phyloP scores from a whole-genome alignment of 2,329 filamentous ascomycete species.

The Fusarium algeriense region DNA sequence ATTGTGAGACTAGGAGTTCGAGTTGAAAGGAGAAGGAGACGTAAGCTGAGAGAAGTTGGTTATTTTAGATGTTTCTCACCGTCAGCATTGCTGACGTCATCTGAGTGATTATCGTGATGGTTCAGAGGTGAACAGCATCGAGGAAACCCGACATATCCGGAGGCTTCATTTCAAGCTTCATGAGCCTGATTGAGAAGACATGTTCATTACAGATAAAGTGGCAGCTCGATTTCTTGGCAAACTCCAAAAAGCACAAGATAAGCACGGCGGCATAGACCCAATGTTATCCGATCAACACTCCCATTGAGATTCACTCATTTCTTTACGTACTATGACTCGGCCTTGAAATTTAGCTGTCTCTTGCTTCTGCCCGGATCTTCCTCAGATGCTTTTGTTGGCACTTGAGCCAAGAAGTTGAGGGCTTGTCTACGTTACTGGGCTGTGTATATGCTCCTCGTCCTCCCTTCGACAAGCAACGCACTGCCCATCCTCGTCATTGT shows the following conservation, averaged over 20 bases:
- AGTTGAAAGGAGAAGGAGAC: fast-evolving
- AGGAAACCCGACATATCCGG: not conserved
- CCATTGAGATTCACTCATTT: too few relatives aligned
- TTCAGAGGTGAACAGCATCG: not conserved
- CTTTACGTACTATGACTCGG: too few relatives aligned
- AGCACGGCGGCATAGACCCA: not conserved
- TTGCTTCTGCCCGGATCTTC: too few relatives aligned
- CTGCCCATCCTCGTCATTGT: conserved; percentile 28
- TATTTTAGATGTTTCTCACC: not conserved
- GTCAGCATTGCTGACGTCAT: conserved; percentile 29
- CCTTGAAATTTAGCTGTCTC: too few relatives aligned
- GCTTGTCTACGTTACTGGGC: too few relatives aligned
- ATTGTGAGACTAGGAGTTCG: not conserved
- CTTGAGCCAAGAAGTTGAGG: too few relatives aligned
- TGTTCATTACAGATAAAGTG: fast-evolving
- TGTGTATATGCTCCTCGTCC: not conserved
- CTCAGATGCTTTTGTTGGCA: too few relatives aligned
- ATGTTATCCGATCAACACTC: not conserved
- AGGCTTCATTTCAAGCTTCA: fast-evolving
- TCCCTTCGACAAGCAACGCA: conserved; percentile 30
- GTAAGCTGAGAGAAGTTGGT: not conserved
- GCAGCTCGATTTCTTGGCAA: not conserved
- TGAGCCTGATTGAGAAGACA: too few relatives aligned
- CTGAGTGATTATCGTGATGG: too few relatives aligned
- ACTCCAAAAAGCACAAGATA: not conserved